These are phyloP conservation scores for Dictyostelium brefeldianum DNA, from an alignment of 78 protist genomes.

Conservation along the genomic window DNA sequence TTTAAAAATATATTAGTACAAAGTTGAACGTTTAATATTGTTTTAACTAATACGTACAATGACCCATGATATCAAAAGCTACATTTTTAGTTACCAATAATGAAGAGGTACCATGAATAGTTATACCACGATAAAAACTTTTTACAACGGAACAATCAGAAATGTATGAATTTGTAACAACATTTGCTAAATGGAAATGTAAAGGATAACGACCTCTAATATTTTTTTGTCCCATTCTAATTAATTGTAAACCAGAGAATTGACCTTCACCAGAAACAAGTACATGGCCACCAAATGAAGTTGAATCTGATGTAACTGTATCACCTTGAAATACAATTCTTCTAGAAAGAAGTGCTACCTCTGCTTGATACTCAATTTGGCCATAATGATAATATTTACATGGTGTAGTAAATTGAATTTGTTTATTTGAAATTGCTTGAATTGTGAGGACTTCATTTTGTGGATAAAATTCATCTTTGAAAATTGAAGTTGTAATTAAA, in stretches of 20 bases:
- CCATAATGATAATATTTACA: conserved; percentile 71
- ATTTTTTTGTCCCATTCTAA: conserved; percentile 88
- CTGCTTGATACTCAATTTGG: conserved; percentile 87
- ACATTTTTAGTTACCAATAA: conserved; percentile 37
- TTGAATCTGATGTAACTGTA: conserved; percentile 9
- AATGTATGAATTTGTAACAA: conserved; percentile 15
- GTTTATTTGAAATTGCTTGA: conserved; percentile 28
- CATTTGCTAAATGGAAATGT: conserved; percentile 79
- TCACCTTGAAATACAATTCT: conserved; percentile 63
- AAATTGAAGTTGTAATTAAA: conserved; percentile 79
- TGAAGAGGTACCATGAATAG: conserved; percentile 86
- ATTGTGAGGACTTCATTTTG: conserved; percentile 85
- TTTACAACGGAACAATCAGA: conserved; percentile 54
- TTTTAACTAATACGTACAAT: conserved; percentile 8
- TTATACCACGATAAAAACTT: conserved; percentile 63
- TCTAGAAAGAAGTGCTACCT: conserved; percentile 81
- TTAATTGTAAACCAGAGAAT: conserved; percentile 69
- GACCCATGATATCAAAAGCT: conserved; percentile 85
- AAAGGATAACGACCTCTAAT: conserved; percentile 82
- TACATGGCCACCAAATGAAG: conserved; percentile 70
- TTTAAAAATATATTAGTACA: background rate
- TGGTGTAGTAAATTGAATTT: conserved; percentile 36
- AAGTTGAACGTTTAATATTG: no score
- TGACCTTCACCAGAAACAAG: conserved; percentile 63
- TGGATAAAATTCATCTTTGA: conserved; percentile 16